Conservation (phyloP, 345 rosid genomes). For the Salix brachista region DNA sequence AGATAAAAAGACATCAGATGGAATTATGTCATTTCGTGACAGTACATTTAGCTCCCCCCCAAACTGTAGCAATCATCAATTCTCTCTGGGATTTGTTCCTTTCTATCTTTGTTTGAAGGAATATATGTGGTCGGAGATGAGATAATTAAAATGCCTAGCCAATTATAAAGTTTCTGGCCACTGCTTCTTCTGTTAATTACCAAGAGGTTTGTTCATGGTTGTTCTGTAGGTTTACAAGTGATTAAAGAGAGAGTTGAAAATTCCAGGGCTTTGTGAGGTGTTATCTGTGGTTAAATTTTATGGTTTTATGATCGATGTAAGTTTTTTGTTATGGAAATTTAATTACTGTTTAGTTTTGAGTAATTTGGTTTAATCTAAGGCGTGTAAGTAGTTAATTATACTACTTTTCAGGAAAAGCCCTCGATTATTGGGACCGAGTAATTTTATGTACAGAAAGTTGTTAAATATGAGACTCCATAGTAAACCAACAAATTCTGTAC, state of each 20-base stretch:
- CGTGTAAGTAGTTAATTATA: neutral
- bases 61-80: neutral
- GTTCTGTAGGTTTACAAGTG: neutral
- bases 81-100: neutral
- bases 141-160: neutral
- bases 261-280: neutral
- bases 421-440: neutral
- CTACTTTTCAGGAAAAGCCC: neutral
- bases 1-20: neutral
- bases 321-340: neutral
- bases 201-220: too few relatives aligned
- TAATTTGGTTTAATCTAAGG: neutral
- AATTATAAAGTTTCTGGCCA: too few relatives aligned
- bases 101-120: neutral
- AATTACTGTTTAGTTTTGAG: neutral
- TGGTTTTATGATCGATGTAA: neutral
- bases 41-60: neutral
- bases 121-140: neutral
- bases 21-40: slow-evolving; percentile 20
- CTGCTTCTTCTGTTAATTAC: too few relatives aligned
- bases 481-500: neutral
- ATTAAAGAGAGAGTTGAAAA: neutral
- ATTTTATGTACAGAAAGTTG: neutral
- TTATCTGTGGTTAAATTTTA: neutral
- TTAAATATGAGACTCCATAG: neutral